Conservation (phyloP, 331 rosid genomes). For the Cydonia oblonga region DNA sequence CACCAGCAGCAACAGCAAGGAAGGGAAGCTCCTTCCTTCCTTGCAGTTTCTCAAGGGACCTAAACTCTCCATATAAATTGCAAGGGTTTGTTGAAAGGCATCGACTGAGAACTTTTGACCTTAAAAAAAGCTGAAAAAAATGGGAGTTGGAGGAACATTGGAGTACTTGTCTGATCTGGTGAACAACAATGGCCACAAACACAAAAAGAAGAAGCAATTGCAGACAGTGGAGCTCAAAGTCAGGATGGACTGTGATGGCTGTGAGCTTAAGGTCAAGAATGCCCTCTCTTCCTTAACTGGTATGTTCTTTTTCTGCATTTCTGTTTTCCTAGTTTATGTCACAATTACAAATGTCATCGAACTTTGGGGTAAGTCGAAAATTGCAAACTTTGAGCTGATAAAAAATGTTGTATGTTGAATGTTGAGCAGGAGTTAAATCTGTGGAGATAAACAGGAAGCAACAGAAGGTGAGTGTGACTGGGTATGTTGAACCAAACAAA, state of each 20-base stretch:
- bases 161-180: constrained; percentile 79
- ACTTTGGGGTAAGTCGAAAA: too few relatives aligned
- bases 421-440: constrained; percentile 60
- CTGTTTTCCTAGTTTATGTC: not conserved
- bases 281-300: constrained; percentile 75
- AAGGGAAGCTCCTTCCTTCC: constrained; percentile 22
- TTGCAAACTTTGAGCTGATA: not conserved
- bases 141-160: constrained; percentile 84
- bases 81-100: not conserved
- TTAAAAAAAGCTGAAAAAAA: constrained; percentile 21
- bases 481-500: constrained; percentile 74
- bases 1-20: not conserved
- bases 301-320: constrained; percentile 8
- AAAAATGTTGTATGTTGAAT: not conserved
- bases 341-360: not conserved
- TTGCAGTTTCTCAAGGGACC: constrained; percentile 28
- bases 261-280: constrained; percentile 91
- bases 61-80: constrained; percentile 2
- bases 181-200: constrained; percentile 44
- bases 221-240: constrained; percentile 87
- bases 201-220: constrained; percentile 59
- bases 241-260: constrained; percentile 98
- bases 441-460: constrained; percentile 92
- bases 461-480: constrained; percentile 82
- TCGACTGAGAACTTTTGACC: not conserved